Evolutionary conservation across 2,329 filamentous ascomycete genomes (phyloP).

Genomic region (Cercospora sp.): DNA sequence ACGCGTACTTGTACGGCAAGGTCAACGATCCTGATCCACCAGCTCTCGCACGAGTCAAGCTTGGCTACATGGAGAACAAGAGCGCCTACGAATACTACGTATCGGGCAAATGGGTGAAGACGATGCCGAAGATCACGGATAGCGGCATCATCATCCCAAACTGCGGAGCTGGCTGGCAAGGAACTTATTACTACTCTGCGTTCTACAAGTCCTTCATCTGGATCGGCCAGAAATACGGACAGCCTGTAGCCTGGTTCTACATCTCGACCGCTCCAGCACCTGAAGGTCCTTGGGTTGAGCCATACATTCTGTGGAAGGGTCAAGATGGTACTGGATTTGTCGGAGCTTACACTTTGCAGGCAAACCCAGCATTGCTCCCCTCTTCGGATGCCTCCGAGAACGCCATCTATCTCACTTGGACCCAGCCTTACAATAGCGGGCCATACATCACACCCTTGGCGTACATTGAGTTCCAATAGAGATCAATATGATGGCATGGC

Average conservation of each 20-base stretch:
- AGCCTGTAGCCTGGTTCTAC: conserved; percentile 27
- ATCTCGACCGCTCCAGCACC: conserved; percentile 35
- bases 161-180: conserved; percentile 35
- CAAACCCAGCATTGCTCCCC: conserved; percentile 24
- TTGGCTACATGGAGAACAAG: conserved; percentile 20
- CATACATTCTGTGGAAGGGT: conserved; percentile 23
- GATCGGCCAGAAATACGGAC: conserved; percentile 16
- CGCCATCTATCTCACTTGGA: conserved; percentile 24
- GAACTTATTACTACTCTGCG: conserved; percentile 36
- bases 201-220: conserved; percentile 36
- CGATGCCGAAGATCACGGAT: conserved; percentile 19
- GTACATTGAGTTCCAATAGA: conserved; percentile 16
- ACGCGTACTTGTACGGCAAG: conserved; percentile 28
- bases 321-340: conserved; percentile 23
- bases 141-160: conserved; percentile 27
- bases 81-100: conserved; percentile 27
- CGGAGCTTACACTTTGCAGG: conserved; percentile 25
- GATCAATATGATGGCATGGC: neutral
- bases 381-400: conserved; percentile 21
- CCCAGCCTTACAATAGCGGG: conserved; percentile 8
- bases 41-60: conserved; percentile 24
- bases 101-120: conserved; percentile 17
- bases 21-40: conserved; percentile 12
- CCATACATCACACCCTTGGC: conserved; percentile 19
- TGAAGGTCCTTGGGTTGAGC: conserved; percentile 35